phyloP scores from a whole-genome alignment of 495 filamentous ascomycete genomes.

The Neohortaea acidophila region DNA sequence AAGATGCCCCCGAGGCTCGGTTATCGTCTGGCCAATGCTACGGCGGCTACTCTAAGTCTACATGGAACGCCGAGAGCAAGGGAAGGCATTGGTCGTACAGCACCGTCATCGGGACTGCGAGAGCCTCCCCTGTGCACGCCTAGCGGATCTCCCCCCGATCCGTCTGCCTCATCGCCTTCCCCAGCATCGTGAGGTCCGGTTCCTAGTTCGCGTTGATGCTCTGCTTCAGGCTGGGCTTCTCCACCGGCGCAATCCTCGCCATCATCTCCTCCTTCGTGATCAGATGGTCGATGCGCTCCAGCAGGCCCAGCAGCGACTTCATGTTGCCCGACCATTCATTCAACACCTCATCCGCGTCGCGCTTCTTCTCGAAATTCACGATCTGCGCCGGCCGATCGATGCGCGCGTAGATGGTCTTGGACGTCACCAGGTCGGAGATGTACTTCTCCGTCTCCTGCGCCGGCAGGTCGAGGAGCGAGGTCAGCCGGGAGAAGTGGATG shows the following conservation, averaged over 20 bases:
- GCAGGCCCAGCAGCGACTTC: slow-evolving; percentile 82
- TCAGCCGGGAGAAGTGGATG: slow-evolving; percentile 78
- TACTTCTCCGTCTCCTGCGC: slow-evolving; percentile 97
- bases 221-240: slow-evolving; percentile 18
- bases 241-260: slow-evolving; percentile 68
- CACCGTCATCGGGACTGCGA: no score
- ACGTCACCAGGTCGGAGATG: slow-evolving; percentile 84
- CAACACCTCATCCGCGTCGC: slow-evolving; percentile 90
- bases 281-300: slow-evolving; percentile 93
- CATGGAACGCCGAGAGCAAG: no score
- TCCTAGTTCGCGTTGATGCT: background rate
- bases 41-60: no score
- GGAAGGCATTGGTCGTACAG: no score
- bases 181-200: background rate
- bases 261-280: slow-evolving; percentile 99
- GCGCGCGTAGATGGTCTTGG: slow-evolving; percentile 93
- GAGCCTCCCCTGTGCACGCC: no score
- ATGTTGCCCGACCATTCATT: slow-evolving; percentile 99
- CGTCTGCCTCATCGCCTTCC: background rate
- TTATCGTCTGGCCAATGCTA: no score
- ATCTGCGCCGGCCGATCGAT: slow-evolving; percentile 88
- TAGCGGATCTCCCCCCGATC: no score
- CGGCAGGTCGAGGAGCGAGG: slow-evolving; percentile 73
- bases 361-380: slow-evolving; percentile 82
- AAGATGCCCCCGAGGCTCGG: no score